Percentiles rank a stretch among this genome's conserved stretches.
Evolutionary conservation across 345 rosid species (phyloP).

Genomic region (Dovyalis caffra): DNA sequence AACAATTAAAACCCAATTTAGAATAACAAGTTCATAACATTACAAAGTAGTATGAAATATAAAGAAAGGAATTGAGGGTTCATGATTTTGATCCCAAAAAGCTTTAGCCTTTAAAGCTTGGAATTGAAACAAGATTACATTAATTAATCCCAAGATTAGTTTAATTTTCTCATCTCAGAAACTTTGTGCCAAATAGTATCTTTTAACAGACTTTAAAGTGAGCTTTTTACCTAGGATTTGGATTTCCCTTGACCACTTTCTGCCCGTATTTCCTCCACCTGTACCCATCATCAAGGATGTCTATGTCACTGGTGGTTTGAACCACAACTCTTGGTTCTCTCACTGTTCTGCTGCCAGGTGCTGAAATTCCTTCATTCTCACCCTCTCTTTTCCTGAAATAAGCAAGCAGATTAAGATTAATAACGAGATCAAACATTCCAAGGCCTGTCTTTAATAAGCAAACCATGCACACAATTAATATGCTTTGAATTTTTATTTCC

Average conservation of each 20-base stretch:
- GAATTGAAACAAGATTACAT: not conserved
- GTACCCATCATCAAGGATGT: conserved; percentile 92
- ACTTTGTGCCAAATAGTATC: not conserved
- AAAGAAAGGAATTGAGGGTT: not conserved
- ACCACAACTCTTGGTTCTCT: conserved; percentile 92
- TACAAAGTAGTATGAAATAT: not conserved
- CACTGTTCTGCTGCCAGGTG: conserved; percentile 67
- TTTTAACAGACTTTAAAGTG: not conserved
- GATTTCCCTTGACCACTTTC: conserved; percentile 94
- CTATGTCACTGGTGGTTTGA: conserved; percentile 91
- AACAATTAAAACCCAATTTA: not conserved
- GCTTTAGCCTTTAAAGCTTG: not conserved
- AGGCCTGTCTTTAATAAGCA: not conserved
- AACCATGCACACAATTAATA: not conserved
- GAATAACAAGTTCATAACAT: not conserved
- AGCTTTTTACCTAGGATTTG: conserved; percentile 68
- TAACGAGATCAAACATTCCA: not conserved
- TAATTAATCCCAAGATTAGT: not conserved
- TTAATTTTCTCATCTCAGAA: not conserved
- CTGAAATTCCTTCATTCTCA: conserved; percentile 78
- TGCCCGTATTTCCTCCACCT: conserved; percentile 99
- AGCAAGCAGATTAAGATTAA: conserved; percentile 12
- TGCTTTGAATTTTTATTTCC: not conserved
- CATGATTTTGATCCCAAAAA: not conserved
- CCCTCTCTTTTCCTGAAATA: conserved; percentile 63